phyloP scores from a whole-genome alignment of 345 rosid species.

The Euphorbia tirucalli region DNA sequence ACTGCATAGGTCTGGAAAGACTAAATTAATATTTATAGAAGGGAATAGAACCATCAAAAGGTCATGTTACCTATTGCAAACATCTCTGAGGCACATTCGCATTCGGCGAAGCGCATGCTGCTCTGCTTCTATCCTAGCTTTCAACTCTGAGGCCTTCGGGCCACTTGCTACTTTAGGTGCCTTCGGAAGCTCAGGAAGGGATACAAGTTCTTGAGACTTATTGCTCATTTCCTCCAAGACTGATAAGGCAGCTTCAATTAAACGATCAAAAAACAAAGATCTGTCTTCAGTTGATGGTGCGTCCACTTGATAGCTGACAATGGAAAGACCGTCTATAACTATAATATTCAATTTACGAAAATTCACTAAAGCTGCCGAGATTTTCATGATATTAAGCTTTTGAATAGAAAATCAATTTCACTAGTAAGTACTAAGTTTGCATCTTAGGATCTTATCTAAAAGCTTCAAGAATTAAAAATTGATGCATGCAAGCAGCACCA shows the following conservation, averaged over 20 bases:
- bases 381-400: background rate
- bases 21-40: background rate
- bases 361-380: background rate
- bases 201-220: constrained; percentile 40
- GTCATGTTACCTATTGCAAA: constrained; percentile 80
- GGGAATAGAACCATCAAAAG: background rate
- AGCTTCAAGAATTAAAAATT: too few relatives aligned
- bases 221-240: constrained; percentile 52
- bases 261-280: constrained; percentile 64
- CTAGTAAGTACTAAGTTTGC: background rate
- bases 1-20: background rate
- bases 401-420: background rate
- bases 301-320: constrained; percentile 77
- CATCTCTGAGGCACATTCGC: constrained; percentile 97
- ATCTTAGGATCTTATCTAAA: background rate
- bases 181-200: constrained; percentile 80
- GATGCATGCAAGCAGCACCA: too few relatives aligned
- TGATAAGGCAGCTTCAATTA: constrained; percentile 92
- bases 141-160: constrained; percentile 88
- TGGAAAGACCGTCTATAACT: constrained; percentile 19
- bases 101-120: constrained; percentile 97
- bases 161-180: constrained; percentile 75
- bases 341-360: constrained; percentile 18
- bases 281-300: constrained; percentile 76
- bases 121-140: constrained; percentile 95